Evolutionary conservation across 1,284 basidiomycete genomes (phyloP), one percentile per base, ranked within the genome.

Genomic region (Meira miltonrushii): DNA sequence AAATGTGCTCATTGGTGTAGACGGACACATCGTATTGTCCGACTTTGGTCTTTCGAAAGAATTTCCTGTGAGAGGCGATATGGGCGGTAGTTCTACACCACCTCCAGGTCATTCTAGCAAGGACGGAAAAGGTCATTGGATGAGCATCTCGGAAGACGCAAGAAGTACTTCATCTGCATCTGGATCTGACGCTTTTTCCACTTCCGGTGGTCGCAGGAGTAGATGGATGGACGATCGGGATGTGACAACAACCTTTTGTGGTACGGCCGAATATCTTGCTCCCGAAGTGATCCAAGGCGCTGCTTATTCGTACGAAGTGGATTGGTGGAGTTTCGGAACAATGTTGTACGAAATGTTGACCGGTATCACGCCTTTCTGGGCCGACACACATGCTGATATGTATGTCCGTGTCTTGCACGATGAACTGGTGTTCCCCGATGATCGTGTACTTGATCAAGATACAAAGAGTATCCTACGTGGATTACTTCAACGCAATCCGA

Each of bases 261-360:
- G 89, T 21, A 61, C 58, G 43, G 15, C 57, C 47, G 23, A 65
- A 46, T 62, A 54, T 54, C 21, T 71, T 54, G 67, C 78, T 5
- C 78, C 78, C 15, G 75, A 79, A 64, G 91, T 97, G 54, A 90
- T 97, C 70, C 88, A 92, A 72, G 89, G 92, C 3, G 80, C 89
- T 66, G 85, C 89, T 17, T 96, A 97, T 79, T 88, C 88, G 64
- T 96, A 93, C 74, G 90, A 93, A 69, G 91, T 94, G 19, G 93
- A 97, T 78, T 94, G 92, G 90, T 97, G 93, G 92, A 89, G 88
- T 66, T 89, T 95, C 72, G 93, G 93, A 17, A 96, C 92, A 62
- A 95, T 97, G 88, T 81, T 96, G 59, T 92, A 89, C 78, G 94
- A 97, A 81, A 93, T 94, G 86, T 81, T 91, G 78, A 89, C 87